Evolutionary conservation across 495 filamentous ascomycete species (phyloP).

Genomic region (Lasiosphaeria miniovina): DNA sequence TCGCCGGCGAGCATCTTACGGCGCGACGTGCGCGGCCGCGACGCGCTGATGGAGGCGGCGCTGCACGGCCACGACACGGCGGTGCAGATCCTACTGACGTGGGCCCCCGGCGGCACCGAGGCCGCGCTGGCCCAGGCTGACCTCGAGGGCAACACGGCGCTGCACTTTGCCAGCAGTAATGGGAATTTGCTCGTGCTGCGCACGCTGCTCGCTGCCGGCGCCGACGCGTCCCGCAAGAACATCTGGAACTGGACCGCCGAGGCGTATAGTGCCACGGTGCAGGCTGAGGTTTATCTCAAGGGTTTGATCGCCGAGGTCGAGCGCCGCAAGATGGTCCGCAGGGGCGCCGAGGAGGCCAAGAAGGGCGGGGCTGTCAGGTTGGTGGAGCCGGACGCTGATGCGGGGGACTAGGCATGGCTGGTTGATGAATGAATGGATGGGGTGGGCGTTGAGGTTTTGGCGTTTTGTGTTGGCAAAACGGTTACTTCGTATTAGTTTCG

Average conservation of each 20-base stretch:
- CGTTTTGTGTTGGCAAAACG: too few relatives aligned
- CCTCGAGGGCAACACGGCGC: constrained; percentile 67
- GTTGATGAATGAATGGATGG: too few relatives aligned
- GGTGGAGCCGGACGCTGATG: constrained; percentile 26
- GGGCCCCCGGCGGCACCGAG: constrained; percentile 42
- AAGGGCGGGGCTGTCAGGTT: constrained; percentile 34
- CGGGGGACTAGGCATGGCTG: constrained; percentile 13
- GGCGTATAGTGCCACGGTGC: constrained; percentile 67
- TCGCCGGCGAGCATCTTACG: constrained; percentile 45
- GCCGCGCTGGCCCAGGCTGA: constrained; percentile 54
- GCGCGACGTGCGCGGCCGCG: constrained; percentile 54
- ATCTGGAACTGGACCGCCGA: constrained; percentile 69
- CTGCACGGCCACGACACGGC: constrained; percentile 56
- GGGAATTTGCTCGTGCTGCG: constrained; percentile 72
- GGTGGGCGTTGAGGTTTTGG: too few relatives aligned
- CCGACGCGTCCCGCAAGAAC: constrained; percentile 63
- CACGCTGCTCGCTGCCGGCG: constrained; percentile 63
- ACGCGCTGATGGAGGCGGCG: constrained; percentile 57
- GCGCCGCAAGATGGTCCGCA: constrained; percentile 33
- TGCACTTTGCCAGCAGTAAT: constrained; percentile 65
- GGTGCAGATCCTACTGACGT: constrained; percentile 58
- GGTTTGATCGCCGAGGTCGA: constrained; percentile 58
- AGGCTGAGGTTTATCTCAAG: constrained; percentile 73
- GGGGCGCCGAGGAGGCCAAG: constrained; percentile 29
- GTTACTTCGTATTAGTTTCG: too few relatives aligned